These are phyloP conservation scores for Tuber microsphaerosporum DNA, from an alignment of 495 filamentous ascomycete species.

Conservation along the genomic window DNA sequence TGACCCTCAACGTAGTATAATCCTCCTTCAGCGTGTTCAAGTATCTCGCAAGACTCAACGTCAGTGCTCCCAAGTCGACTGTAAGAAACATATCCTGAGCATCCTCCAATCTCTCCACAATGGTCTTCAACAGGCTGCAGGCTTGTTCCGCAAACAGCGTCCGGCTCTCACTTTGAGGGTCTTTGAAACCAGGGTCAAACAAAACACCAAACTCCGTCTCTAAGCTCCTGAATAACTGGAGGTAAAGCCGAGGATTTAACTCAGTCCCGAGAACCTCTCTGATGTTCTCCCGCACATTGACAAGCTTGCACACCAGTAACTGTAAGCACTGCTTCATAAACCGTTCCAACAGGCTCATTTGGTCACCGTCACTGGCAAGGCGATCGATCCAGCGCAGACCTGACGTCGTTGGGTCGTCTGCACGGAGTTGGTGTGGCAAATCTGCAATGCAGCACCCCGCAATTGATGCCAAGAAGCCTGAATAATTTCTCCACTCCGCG, in stretches of 20 bases:
- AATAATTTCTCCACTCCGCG: constrained; percentile 60
- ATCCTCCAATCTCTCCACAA: constrained; percentile 56
- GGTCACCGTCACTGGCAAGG: constrained; percentile 52
- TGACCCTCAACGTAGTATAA: constrained; percentile 51
- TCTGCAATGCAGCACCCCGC: constrained; percentile 61
- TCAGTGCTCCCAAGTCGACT: constrained; percentile 54
- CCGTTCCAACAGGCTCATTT: constrained; percentile 52
- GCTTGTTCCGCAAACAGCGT: constrained; percentile 60
- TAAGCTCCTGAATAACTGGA: constrained; percentile 55
- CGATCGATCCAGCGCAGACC: constrained; percentile 59
- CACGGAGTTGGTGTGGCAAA: constrained; percentile 40
- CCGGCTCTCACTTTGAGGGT: constrained; percentile 47
- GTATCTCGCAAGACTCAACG: constrained; percentile 57
- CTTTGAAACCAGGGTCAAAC: constrained; percentile 44
- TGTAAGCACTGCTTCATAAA: constrained; percentile 58
- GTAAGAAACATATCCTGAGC: constrained; percentile 54
- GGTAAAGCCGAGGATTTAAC: constrained; percentile 53
- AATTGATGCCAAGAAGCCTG: constrained; percentile 59
- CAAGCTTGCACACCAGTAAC: constrained; percentile 55
- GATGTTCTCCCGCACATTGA: constrained; percentile 57
- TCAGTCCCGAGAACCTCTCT: constrained; percentile 57
- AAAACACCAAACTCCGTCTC: constrained; percentile 54
- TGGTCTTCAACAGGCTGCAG: constrained; percentile 54
- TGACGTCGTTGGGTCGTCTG: constrained; percentile 52
- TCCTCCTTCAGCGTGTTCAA: constrained; percentile 50